phyloP scores from a whole-genome alignment of 768 basidiomycete species.

The Mycena rebaudengoi region DNA sequence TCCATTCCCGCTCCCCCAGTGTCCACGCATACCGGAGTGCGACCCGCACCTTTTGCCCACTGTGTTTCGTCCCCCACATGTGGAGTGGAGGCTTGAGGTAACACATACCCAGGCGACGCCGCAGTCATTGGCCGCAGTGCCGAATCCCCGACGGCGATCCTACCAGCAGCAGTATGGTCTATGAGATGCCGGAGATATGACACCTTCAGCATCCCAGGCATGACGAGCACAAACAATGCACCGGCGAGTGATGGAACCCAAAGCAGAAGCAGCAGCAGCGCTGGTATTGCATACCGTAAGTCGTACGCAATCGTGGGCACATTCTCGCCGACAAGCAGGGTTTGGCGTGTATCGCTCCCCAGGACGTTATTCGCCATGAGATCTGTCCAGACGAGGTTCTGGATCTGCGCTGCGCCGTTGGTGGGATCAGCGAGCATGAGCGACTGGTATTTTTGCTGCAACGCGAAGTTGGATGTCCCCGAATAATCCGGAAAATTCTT shows the following conservation, averaged over 20 bases:
- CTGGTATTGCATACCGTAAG: slow-evolving; percentile 23
- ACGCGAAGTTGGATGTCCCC: slow-evolving; percentile 17
- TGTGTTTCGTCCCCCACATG: too few species aligned
- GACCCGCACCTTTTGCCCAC: too few species aligned
- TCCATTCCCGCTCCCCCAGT: too few species aligned
- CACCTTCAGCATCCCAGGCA: slow-evolving; percentile 17
- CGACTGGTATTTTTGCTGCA: slow-evolving; percentile 20
- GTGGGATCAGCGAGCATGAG: slow-evolving; percentile 23
- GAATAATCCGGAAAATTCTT: too few species aligned
- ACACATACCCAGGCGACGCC: too few species aligned
- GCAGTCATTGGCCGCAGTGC: slow-evolving; percentile 14
- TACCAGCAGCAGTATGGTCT: slow-evolving; percentile 26
- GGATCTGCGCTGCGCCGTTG: slow-evolving; percentile 19
- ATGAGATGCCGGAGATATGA: slow-evolving; percentile 23
- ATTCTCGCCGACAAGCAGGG: slow-evolving; percentile 10
- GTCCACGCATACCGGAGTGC: too few species aligned
- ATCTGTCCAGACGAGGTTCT: slow-evolving; percentile 30
- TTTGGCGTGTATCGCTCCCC: slow-evolving; percentile 11
- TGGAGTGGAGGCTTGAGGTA: too few species aligned
- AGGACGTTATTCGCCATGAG: slow-evolving; percentile 27
- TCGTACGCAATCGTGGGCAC: slow-evolving; percentile 19
- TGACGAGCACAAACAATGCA: slow-evolving; percentile 11
- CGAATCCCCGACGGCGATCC: slow-evolving; percentile 23
- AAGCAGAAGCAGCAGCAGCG: slow-evolving; percentile 16
- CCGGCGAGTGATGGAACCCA: slow-evolving; percentile 21